Percentiles rank a stretch among this genome's conserved stretches.
phyloP scores from a whole-genome alignment of 1,139 yeast genomes.

The Pichia inconspicua region DNA sequence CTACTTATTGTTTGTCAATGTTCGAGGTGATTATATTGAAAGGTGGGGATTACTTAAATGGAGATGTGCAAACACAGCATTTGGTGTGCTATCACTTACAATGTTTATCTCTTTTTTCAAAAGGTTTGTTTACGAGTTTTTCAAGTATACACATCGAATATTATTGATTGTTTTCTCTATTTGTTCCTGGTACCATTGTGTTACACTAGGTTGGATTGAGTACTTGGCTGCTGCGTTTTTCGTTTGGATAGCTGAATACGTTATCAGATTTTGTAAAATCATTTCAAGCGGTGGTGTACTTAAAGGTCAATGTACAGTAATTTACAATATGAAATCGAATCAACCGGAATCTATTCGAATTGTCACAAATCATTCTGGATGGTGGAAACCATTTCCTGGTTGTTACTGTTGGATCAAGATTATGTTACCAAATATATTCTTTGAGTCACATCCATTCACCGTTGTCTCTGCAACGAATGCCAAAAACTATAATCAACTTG shows the following conservation, averaged over 20 bases:
- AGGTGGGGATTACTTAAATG: conserved; percentile 37
- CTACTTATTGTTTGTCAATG: conserved; percentile 31
- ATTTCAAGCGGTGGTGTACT: conserved; percentile 36
- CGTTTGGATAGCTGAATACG: conserved; percentile 37
- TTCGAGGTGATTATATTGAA: conserved; percentile 34
- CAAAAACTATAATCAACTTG: conserved; percentile 29
- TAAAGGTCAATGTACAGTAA: conserved; percentile 32
- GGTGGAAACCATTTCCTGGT: conserved; percentile 37
- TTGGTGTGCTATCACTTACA: conserved; percentile 28
- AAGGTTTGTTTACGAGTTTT: conserved; percentile 38
- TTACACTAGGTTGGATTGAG: conserved; percentile 44
- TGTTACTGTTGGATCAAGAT: conserved; percentile 33
- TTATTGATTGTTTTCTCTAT: conserved; percentile 36
- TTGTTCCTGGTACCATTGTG: conserved; percentile 41
- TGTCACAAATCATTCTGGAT: conserved; percentile 32
- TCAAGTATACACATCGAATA: conserved; percentile 36
- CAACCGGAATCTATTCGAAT: conserved; percentile 28
- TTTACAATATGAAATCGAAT: conserved; percentile 16
- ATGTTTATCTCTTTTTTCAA: conserved; percentile 30
- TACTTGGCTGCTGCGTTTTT: conserved; percentile 32
- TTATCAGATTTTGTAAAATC: conserved; percentile 31
- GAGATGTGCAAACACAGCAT: conserved; percentile 33
- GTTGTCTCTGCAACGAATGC: conserved; percentile 29
- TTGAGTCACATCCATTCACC: conserved; percentile 56
- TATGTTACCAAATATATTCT: conserved; percentile 36